Evolutionary conservation across 345 rosid genomes (phyloP).

Genomic region (Salix arbutifolia): DNA sequence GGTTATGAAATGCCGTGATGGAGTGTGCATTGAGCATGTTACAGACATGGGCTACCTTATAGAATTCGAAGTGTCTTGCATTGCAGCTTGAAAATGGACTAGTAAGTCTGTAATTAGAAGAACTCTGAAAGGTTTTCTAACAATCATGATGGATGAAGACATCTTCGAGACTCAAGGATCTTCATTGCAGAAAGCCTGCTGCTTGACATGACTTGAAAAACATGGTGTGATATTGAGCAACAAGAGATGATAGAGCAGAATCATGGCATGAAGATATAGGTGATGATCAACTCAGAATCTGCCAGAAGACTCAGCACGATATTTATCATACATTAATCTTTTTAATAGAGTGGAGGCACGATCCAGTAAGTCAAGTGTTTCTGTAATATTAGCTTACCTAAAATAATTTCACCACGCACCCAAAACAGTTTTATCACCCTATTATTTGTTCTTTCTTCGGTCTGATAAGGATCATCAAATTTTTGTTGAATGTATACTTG

Average conservation of each 20-base stretch:
- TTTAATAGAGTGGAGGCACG: conserved; percentile 2
- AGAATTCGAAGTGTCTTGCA: background rate
- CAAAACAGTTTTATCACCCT: background rate
- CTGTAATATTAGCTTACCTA: background rate
- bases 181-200: background rate
- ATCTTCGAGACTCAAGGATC: background rate
- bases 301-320: background rate
- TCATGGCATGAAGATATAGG: background rate
- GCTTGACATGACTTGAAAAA: background rate
- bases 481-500: conserved; percentile 32
- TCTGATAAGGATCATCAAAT: background rate
- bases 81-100: background rate
- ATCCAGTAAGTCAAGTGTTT: background rate
- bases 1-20: background rate
- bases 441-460: background rate
- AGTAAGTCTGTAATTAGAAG: background rate
- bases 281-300: background rate
- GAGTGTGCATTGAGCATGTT: background rate
- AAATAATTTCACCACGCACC: background rate
- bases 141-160: background rate
- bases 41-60: background rate
- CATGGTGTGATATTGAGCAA: background rate
- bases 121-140: background rate
- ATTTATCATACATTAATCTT: background rate
- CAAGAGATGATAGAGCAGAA: background rate